A percentile compares a stretch with the other conserved stretches of the same genome.
phyloP scores from a whole-genome alignment of 805 yeast species.

The Myxozyma neglecta region DNA sequence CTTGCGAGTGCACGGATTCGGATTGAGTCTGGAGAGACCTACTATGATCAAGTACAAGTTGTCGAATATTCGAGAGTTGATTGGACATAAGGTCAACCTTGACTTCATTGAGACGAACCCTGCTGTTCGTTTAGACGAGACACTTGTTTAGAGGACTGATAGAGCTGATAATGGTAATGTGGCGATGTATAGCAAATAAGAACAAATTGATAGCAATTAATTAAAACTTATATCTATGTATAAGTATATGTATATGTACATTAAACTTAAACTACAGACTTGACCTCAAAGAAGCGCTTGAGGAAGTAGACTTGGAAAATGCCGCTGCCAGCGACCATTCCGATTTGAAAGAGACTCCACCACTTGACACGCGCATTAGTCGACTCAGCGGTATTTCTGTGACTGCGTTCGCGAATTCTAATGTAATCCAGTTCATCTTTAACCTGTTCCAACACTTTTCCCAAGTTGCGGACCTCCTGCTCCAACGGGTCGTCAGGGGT shows the following conservation, averaged over 20 bases:
- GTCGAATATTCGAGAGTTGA: conserved; percentile 89
- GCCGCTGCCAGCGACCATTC: conserved; percentile 82
- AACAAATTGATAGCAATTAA: no score
- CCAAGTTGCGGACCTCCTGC: conserved; percentile 72
- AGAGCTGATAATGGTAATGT: background rate
- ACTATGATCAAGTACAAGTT: conserved; percentile 98
- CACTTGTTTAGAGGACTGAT: conserved; percentile 34
- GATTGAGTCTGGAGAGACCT: conserved; percentile 95
- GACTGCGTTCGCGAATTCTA: conserved; percentile 94
- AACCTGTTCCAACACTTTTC: conserved; percentile 77
- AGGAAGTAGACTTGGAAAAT: conserved; percentile 91
- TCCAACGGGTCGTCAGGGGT: conserved; percentile 51
- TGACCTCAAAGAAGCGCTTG: conserved; percentile 93
- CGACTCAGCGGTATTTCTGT: conserved; percentile 97
- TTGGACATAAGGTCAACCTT: conserved; percentile 94
- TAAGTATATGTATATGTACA: background rate
- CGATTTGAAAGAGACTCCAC: conserved; percentile 92
- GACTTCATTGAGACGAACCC: conserved; percentile 95
- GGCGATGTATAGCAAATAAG: background rate
- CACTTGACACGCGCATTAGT: conserved; percentile 95
- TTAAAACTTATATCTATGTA: background rate
- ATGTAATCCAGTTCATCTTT: conserved; percentile 88
- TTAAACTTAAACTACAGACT: conserved; percentile 65
- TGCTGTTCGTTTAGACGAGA: conserved; percentile 94
- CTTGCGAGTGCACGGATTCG: conserved; percentile 95